Percentiles rank a stretch among this genome's conserved stretches.
phyloP scores from a whole-genome alignment of 768 basidiomycete species.

The Phaffia tasmanica region DNA sequence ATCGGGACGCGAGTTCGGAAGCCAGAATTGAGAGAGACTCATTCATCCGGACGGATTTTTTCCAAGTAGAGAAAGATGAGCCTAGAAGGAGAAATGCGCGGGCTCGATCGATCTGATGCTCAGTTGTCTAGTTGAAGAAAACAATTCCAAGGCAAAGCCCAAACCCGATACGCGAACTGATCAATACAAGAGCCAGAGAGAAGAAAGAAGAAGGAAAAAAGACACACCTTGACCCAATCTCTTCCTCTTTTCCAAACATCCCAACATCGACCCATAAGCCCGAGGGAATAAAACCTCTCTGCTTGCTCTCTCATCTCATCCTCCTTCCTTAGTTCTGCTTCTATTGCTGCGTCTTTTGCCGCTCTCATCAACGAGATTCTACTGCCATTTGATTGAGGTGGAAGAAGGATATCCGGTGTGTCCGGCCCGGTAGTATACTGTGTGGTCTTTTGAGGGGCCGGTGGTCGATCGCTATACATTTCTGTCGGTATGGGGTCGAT shows the following conservation, averaged over 20 bases:
- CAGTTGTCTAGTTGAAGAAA: constrained; percentile 50
- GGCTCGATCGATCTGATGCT: constrained; percentile 57
- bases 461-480: neutral
- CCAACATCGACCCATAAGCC: constrained; percentile 59
- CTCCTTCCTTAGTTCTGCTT: constrained; percentile 23
- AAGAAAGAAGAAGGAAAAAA: constrained; percentile 8
- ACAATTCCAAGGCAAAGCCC: no score
- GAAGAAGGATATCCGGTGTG: neutral
- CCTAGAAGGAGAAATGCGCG: constrained; percentile 56
- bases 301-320: constrained; percentile 49
- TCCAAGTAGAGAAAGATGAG: constrained; percentile 54
- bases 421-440: neutral
- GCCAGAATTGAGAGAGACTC: constrained; percentile 43
- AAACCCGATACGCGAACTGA: neutral
- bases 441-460: neutral
- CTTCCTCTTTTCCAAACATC: constrained; percentile 62
- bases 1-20: constrained; percentile 42
- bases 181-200: constrained; percentile 16
- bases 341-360: constrained; percentile 13
- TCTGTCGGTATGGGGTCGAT: neutral
- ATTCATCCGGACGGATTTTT: constrained; percentile 39
- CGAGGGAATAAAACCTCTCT: constrained; percentile 54
- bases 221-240: constrained; percentile 61
- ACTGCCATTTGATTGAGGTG: neutral
- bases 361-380: constrained; percentile 18